Conservation (phyloP, 305 asterid genomes). For the Rubia balearica region DNA sequence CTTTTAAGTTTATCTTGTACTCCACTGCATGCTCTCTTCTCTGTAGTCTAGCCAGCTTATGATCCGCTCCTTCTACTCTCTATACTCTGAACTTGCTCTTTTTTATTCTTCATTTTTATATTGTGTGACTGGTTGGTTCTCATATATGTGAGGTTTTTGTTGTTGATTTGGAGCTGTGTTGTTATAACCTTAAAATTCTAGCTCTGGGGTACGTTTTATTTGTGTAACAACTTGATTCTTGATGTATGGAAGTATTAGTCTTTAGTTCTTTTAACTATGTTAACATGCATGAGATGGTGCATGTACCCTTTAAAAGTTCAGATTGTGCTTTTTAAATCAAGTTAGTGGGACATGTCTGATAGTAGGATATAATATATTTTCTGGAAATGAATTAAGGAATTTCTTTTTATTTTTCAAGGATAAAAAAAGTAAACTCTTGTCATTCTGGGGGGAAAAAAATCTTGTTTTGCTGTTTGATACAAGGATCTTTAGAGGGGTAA, state of each 20-base stretch:
- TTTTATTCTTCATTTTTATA: not conserved
- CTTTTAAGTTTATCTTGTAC: not conserved
- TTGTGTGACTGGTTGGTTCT: not conserved
- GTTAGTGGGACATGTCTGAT: too few species aligned
- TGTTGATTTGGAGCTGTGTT: not conserved
- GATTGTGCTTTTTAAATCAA: too few species aligned
- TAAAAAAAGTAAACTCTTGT: not conserved
- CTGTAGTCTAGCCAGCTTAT: not conserved
- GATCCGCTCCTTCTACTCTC: not conserved
- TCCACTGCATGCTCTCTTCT: not conserved
- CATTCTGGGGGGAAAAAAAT: not conserved
- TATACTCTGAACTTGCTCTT: not conserved
- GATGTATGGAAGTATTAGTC: not conserved
- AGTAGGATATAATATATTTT: too few species aligned
- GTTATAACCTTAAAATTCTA: not conserved
- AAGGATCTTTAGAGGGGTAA: not conserved
- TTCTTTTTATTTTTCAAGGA: too few species aligned
- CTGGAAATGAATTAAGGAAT: too few species aligned
- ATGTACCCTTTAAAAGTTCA: too few species aligned
- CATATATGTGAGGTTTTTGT: not conserved
- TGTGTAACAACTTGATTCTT: not conserved
- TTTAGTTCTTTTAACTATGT: not conserved
- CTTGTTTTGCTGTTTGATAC: not conserved
- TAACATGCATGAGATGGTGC: slow-evolving; percentile 13
- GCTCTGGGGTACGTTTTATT: not conserved